Base-by-base conservation (phyloP, 2,329 filamentous ascomycete species). In the Colletotrichum coccodes region DNA sequence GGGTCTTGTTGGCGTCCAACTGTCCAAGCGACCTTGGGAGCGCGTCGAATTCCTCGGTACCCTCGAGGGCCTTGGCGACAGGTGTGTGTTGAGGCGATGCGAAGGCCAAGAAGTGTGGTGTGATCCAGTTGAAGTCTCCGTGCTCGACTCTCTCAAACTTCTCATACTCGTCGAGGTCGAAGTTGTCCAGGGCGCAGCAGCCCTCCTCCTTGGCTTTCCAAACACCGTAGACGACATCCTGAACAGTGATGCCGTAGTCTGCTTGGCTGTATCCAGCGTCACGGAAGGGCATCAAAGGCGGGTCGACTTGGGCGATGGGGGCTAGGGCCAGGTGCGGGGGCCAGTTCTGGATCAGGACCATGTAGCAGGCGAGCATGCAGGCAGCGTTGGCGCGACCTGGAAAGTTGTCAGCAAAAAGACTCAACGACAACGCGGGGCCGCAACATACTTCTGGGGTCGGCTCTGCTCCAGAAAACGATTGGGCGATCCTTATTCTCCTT, bases 61-160 rank as follows among this genome's bases (percentile, higher is more conserved):
- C 89, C 65, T 90, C 86, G 9, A 91, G 86, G 64, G 97, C 91
- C 71, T 92, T 90, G 64, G 90, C 87, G 14, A 92, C 89, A 6
- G 94, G 93, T 64, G 89, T 86, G 75, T 95, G 91, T 80, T 98
- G 94, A 12, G 96, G 96, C 23, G 95, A 98, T 50, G 96, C 96
- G 79, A 99, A 98, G 26, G 96, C 96, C 59, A 99, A 88, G 83
- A 99, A 99, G 76, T 95, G 86, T 9, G 95, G 95, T 6, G 95
- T 97, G 68, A 99, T 89, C 96, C 96, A 99, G 88, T 99, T 99
- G 91, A 99, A 99, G 83, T 99, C 96, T 71, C 96, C 96, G 85
- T 98, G 94, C 79, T 99, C 96, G 23, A 99, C 96, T 67, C 96
- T 89, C 83, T 99, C 96, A 75, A 90, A 99, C 78, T 89, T 92